Base-by-base conservation (phyloP, 176 grass and related monocot genomes). In the Oryza punctata region DNA sequence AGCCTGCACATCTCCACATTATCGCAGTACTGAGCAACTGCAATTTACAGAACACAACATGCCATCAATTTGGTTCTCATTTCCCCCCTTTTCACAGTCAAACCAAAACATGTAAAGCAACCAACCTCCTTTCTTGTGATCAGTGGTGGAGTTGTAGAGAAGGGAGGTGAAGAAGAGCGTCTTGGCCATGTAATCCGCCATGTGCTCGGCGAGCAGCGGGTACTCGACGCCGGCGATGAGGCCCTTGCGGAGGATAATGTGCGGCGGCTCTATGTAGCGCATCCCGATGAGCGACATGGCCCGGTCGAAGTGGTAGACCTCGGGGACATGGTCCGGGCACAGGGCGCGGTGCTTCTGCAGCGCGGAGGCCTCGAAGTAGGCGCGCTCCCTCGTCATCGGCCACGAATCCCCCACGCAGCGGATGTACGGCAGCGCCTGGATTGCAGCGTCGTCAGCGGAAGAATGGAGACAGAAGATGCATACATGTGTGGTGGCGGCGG, bases 171-270 rank as follows among this genome's bases (percentile, higher is more conserved):
- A 99, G 82, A 99, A 95, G 33, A 99, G 91, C 25, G 93, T 96
- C 80, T 89, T 96, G 63, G 93, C 85, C 85, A 96, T 94, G 78
- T 83, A 92, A 32, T 94, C 89, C 0, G 96, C 82, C 89, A 96
- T 89, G 52, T 99, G 93, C n/a, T 94, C 73, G 35, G 96, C 89
- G 43, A 99, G 89, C 60, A 87, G 74, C 50, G 96, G 96, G 85
- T 99, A 99, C 70, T 90, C 65, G 78, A 92, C 85, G 65, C 93
- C 96, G 80, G 93, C 89, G 73, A 96, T 87, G 65, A 99, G 90
- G n/a, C 96, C 93, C 81, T 99, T 99, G 63, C 96, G 91, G 64
- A 99, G 82, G 85, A 96, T 96, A 77, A 99, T 92, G 79, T 96
- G 96, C 29, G 96, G 93, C 0, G 93, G 91, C 79, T 84, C 66